These are phyloP conservation scores for Penicillium angulare DNA, from an alignment of 495 filamentous ascomycete species.

Conservation along the genomic window DNA sequence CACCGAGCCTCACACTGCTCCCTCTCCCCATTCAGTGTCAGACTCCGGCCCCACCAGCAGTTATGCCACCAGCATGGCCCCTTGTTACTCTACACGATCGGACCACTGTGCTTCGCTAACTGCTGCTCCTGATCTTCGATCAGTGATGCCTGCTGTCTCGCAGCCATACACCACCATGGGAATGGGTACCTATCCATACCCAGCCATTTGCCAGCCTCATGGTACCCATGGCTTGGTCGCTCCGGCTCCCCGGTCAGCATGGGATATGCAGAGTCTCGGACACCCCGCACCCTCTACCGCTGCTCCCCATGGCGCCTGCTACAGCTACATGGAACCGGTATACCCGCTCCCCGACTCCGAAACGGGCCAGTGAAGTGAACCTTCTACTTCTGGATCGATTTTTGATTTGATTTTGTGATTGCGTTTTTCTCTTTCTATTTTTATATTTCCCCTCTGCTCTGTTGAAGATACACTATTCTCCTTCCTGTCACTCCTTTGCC, in stretches of 20 bases:
- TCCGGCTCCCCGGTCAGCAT: constrained; percentile 25
- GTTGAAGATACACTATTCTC: constrained; percentile 32
- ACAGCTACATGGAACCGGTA: constrained; percentile 37
- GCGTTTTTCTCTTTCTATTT: constrained; percentile 23
- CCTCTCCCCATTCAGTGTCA: constrained; percentile 46
- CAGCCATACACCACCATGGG: constrained; percentile 31
- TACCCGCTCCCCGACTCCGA: constrained; percentile 33
- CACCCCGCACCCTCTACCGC: constrained; percentile 15
- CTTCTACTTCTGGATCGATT: constrained; percentile 1
- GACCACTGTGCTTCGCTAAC: constrained; percentile 23
- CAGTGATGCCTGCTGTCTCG: constrained; percentile 29
- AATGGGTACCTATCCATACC: constrained; percentile 34
- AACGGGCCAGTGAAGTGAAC: constrained; percentile 18
- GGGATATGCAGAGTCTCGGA: constrained; percentile 37
- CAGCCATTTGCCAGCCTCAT: constrained; percentile 36
- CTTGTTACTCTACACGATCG: constrained; percentile 28
- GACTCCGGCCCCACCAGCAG: constrained; percentile 33
- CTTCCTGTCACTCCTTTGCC: constrained; percentile 42
- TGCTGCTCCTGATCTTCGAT: constrained; percentile 30
- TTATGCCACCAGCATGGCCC: constrained; percentile 28
- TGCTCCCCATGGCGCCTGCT: constrained; percentile 24
- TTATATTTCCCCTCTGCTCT: constrained; percentile 27
- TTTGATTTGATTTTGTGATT: constrained; percentile 10
- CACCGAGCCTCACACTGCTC: constrained; percentile 37
- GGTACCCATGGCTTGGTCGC: constrained; percentile 22